Evolutionary conservation across 176 grass and related monocot species (phyloP), one percentile per base, ranked within the genome.

Genomic region (Alopecurus myosuroides): DNA sequence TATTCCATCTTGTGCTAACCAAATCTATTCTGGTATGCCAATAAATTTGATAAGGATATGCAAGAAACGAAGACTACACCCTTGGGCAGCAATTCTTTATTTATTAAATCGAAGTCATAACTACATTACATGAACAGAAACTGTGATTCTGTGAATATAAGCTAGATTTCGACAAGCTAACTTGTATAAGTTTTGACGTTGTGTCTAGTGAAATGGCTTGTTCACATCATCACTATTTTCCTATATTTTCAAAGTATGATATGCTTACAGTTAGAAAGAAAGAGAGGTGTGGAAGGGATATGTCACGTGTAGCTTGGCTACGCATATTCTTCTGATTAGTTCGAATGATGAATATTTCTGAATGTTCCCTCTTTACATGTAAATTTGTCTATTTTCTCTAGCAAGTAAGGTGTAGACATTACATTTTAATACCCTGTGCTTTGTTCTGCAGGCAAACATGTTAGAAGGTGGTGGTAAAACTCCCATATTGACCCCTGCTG

Each of bases 401-500:
- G 33, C 52, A 34, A 34, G 13, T 77, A 45, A 39, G 33, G 70
- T 61, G 71, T 78, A 41, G 72, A 81, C 17, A 81, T 45, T 42
- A 74, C 14, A 50, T 41, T 44, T 82, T 40, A 82, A 82, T 70
- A 57, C 68, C 63, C 9, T 48, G 7, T 31, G 76, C 39, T 74
- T 77, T 79, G 39, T 91, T 81, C 2, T 81, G 50, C 70, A 98
- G 96, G 96, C 88, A 78, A 98, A 98, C 82, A 98, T 98, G 93
- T 85, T 98, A 83, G 96, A 98, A 94, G 93, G 96, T 84, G 96
- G 96, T 31, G 96, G 96, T 39, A 98, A 95, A 85, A 98, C 91
- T 79, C 93, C 96, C 39, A 98, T 95, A 87, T 49, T 95, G 80
- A 95, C 70, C 73, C 96, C 93, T 50, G 83, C 88, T 76, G 96